Percentiles rank a stretch among this genome's conserved stretches.
phyloP scores from a whole-genome alignment of 1,284 basidiomycete genomes.

The Trichosporon ovoides region DNA sequence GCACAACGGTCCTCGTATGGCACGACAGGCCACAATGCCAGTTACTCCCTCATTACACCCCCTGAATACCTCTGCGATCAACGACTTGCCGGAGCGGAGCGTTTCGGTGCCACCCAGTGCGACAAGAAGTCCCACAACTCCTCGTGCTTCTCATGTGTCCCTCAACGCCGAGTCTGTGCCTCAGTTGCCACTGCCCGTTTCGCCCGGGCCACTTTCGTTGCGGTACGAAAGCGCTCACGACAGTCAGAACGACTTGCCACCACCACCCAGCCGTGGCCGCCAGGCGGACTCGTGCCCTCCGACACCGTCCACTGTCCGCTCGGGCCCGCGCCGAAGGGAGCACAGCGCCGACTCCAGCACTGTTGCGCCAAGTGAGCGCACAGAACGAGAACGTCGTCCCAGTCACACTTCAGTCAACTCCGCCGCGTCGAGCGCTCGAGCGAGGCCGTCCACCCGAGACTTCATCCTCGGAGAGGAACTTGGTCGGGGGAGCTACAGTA shows the following conservation, averaged over 20 bases:
- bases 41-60: background rate
- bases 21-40: constrained; percentile 11
- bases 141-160: constrained; percentile 6
- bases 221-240: constrained; percentile 22
- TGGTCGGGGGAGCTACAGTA: constrained; percentile 49
- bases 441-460: constrained; percentile 34
- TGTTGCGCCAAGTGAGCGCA: background rate
- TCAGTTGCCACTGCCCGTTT: constrained; percentile 5
- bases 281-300: background rate
- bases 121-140: constrained; percentile 10
- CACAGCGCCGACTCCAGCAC: constrained; percentile 1
- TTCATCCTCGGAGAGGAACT: constrained; percentile 47
- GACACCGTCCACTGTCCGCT: background rate
- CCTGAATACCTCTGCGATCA: background rate
- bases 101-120: constrained; percentile 11
- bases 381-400: constrained; percentile 35
- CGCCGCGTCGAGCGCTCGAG: constrained; percentile 9
- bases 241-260: constrained; percentile 8
- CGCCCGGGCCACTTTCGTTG: background rate
- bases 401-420: constrained; percentile 28
- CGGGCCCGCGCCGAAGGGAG: background rate
- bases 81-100: background rate
- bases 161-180: constrained; percentile 2
- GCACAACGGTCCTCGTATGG: constrained; percentile 33
- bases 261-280: background rate